phyloP scores from a whole-genome alignment of 148 eudicot genomes.

The Beta vulgaris region DNA sequence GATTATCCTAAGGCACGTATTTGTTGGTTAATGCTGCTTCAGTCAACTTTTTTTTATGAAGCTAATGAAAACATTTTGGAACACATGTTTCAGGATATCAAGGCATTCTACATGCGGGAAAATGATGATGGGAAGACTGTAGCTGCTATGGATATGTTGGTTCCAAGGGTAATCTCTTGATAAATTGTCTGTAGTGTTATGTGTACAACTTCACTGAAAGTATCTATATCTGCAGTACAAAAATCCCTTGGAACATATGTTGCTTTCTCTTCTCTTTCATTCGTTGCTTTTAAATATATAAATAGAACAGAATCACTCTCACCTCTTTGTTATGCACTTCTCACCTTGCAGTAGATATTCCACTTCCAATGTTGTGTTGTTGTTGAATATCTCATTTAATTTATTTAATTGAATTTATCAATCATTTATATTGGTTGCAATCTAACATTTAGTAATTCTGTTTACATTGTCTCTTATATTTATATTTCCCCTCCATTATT shows the following conservation, averaged over 20 bases:
- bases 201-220: not conserved
- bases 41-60: constrained; percentile 2
- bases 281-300: not conserved
- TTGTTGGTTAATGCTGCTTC: constrained; percentile 17
- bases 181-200: not conserved
- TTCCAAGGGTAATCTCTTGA: constrained; percentile 67
- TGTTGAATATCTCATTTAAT: not conserved
- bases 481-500: not conserved
- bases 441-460: not conserved
- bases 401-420: not conserved
- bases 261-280: not conserved
- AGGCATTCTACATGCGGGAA: constrained; percentile 95
- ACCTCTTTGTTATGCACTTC: not conserved
- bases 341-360: no score
- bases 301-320: not conserved
- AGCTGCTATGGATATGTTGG: constrained; percentile 99
- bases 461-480: not conserved
- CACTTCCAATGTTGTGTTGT: no score
- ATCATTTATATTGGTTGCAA: not conserved
- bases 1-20: constrained; percentile 90
- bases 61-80: constrained; percentile 15
- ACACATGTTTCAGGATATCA: constrained; percentile 65
- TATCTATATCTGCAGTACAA: not conserved
- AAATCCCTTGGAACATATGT: not conserved
- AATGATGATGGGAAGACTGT: constrained; percentile 98